phyloP scores from a whole-genome alignment of 768 basidiomycete species.

The Heimioporus sp. region DNA sequence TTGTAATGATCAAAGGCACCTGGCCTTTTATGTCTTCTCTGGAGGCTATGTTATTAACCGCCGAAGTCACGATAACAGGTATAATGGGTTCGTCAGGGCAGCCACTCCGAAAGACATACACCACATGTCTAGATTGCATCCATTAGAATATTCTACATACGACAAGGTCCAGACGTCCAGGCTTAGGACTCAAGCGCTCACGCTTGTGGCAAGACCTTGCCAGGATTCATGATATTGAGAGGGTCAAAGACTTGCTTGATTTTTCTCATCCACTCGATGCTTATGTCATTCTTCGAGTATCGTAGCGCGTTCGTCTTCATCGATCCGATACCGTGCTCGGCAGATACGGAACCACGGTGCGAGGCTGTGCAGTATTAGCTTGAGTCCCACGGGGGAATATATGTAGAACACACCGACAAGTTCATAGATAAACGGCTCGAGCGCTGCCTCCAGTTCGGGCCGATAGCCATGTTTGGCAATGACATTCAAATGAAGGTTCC shows the following conservation, averaged over 20 bases:
- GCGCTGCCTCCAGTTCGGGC: constrained; percentile 76
- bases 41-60: constrained; percentile 8
- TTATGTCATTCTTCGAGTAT: constrained; percentile 80
- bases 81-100: constrained; percentile 7
- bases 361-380: constrained; percentile 45
- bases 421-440: constrained; percentile 96
- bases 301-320: constrained; percentile 90
- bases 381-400: not conserved
- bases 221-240: constrained; percentile 89
- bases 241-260: constrained; percentile 91
- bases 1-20: not conserved
- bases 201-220: constrained; percentile 60
- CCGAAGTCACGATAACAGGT: not conserved
- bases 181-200: not conserved
- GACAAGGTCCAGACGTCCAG: too few species aligned
- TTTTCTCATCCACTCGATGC: constrained; percentile 86
- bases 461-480: constrained; percentile 74
- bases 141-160: too few species aligned
- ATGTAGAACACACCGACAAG: constrained; percentile 60
- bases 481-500: constrained; percentile 92
- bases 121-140: too few species aligned
- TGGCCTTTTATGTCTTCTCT: constrained; percentile 9
- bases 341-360: constrained; percentile 88
- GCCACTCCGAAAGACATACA: not conserved
- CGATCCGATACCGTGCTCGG: constrained; percentile 95